A percentile compares a stretch with the other conserved stretches of the same genome.
phyloP scores from a whole-genome alignment of 768 basidiomycete genomes.

The Mycena maculata region DNA sequence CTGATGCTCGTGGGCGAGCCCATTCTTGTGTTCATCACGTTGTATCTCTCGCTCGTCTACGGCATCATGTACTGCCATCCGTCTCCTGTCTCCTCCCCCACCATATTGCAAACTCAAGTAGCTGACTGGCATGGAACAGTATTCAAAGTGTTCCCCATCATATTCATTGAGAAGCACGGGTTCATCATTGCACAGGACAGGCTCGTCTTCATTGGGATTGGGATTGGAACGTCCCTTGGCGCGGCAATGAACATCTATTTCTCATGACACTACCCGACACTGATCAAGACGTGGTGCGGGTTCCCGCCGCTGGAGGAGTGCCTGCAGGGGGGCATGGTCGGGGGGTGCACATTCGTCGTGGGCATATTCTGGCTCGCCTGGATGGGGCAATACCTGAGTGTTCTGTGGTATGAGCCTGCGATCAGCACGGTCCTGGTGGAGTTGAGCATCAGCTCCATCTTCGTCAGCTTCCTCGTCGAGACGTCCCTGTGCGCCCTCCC shows the following conservation, averaged over 20 bases:
- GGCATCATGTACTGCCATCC: constrained; percentile 68
- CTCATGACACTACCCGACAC: constrained; percentile 53
- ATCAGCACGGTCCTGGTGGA: constrained; percentile 65
- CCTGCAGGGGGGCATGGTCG: constrained; percentile 65
- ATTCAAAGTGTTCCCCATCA: constrained; percentile 67
- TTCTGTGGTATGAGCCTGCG: constrained; percentile 71
- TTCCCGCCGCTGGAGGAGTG: constrained; percentile 74
- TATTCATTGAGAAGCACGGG: constrained; percentile 51
- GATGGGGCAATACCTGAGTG: constrained; percentile 62
- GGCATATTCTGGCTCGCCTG: constrained; percentile 79
- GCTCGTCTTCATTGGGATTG: constrained; percentile 70
- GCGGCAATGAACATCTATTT: constrained; percentile 53
- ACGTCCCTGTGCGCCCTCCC: constrained; percentile 58
- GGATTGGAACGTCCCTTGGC: constrained; percentile 60
- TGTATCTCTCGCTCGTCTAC: constrained; percentile 72
- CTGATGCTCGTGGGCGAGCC: constrained; percentile 71
- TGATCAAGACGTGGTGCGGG: constrained; percentile 60
- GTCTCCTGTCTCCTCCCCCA: constrained; percentile 38
- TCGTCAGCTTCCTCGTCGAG: constrained; percentile 73
- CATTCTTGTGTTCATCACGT: constrained; percentile 69
- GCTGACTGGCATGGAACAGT: constrained; percentile 45
- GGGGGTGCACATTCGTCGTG: constrained; percentile 63
- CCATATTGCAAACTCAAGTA: no score
- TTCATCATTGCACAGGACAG: constrained; percentile 56
- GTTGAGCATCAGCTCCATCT: constrained; percentile 61